A percentile compares a stretch with the other conserved stretches of the same genome.
Conservation (phyloP, 2,329 filamentous ascomycete genomes). For the Talaromyces marneffei region DNA sequence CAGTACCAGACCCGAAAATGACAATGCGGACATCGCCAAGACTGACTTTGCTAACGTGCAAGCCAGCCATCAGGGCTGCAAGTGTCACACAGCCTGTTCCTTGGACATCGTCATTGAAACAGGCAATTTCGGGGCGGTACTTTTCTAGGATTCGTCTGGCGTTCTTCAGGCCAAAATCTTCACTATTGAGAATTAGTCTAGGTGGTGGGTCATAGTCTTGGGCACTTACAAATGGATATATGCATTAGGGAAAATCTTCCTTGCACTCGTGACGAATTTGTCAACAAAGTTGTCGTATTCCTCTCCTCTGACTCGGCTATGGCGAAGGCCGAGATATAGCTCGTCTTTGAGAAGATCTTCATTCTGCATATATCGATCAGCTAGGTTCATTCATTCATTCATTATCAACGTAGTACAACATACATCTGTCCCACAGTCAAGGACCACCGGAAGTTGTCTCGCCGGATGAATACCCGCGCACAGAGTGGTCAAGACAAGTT, state of each 20-base stretch:
- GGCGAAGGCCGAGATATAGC: constrained; percentile 69
- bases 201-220: not conserved
- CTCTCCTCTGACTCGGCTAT: constrained; percentile 61
- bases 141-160: constrained; percentile 69
- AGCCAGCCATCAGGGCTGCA: constrained; percentile 70
- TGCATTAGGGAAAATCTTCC: constrained; percentile 67
- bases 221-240: constrained; percentile 72
- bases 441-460: constrained; percentile 69
- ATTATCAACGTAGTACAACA: no score
- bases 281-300: constrained; percentile 73
- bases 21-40: constrained; percentile 65
- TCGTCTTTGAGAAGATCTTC: constrained; percentile 66
- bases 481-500: constrained; percentile 73
- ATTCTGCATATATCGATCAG: constrained; percentile 48
- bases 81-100: constrained; percentile 84
- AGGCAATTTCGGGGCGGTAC: constrained; percentile 67
- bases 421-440: constrained; percentile 78
- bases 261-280: constrained; percentile 62
- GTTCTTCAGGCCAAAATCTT: constrained; percentile 77
- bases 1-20: constrained; percentile 74
- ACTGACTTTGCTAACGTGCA: constrained; percentile 62
- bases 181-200: constrained; percentile 30
- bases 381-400: not conserved
- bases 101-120: constrained; percentile 89
- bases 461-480: constrained; percentile 83